Evolutionary conservation across 1,284 basidiomycete species (phyloP).

Genomic region (Papiliotrema fonsecae): DNA sequence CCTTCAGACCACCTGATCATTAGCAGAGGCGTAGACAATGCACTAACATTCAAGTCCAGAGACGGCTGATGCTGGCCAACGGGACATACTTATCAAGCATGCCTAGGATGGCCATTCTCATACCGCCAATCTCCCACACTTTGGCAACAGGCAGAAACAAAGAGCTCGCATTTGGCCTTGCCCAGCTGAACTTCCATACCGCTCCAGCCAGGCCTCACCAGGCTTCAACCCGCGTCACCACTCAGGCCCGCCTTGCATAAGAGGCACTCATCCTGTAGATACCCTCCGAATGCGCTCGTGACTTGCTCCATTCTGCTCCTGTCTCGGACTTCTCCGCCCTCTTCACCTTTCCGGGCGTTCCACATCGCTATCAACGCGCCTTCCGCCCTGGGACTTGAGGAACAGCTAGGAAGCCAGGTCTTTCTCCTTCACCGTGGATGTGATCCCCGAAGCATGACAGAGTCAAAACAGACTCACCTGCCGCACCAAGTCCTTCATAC

Average conservation of each 20-base stretch:
- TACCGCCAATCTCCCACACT: conserved; percentile 9
- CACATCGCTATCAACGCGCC: conserved; percentile 21
- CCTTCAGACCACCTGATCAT: background rate
- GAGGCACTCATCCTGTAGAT: conserved; percentile 3
- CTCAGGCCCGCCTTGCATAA: background rate
- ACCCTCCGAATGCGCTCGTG: conserved; percentile 14
- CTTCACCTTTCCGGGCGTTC: conserved; percentile 16
- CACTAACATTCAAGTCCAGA: background rate
- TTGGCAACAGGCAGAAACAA: conserved; percentile 15
- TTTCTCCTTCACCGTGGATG: conserved; percentile 12
- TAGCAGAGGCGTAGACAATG: background rate
- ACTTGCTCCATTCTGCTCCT: conserved; percentile 13
- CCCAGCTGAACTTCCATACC: conserved; percentile 9
- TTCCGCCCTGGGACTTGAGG: conserved; percentile 6
- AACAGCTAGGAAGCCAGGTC: conserved; percentile 19
- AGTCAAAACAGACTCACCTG: conserved; percentile 2
- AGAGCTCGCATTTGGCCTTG: conserved; percentile 13
- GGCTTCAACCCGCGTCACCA: background rate
- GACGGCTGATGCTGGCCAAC: conserved; percentile 4
- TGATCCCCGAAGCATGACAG: conserved; percentile 22
- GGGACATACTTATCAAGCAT: conserved; percentile 25
- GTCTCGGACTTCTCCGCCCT: conserved; percentile 10
- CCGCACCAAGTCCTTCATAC: conserved; percentile 14
- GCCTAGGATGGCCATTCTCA: conserved; percentile 20
- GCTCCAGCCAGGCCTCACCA: background rate